Evolutionary conservation across 495 filamentous ascomycete genomes (phyloP).

Genomic region (Penicillium salamii): DNA sequence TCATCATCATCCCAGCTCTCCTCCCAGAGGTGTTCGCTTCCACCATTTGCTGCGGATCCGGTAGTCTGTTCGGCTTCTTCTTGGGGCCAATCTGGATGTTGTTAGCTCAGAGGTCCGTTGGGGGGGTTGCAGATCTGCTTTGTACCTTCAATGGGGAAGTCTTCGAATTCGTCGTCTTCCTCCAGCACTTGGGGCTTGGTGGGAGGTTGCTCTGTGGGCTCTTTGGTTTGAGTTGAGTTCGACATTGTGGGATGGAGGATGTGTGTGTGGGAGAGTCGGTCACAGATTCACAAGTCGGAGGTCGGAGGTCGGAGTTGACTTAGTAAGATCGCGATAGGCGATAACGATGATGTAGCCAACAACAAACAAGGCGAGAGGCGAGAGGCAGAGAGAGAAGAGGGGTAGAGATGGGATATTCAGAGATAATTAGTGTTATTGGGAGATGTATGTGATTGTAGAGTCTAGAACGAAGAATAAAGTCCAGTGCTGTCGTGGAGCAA

Average conservation of each 20-base stretch:
- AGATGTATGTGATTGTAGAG: too few species aligned
- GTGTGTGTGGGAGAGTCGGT: neutral
- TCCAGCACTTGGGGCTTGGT: constrained; percentile 71
- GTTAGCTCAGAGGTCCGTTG: neutral
- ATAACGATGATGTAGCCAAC: constrained; percentile 6
- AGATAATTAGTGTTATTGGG: too few species aligned
- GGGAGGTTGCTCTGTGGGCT: constrained; percentile 43
- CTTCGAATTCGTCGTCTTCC: constrained; percentile 98
- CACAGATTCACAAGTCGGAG: constrained; percentile 4
- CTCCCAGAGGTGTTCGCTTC: constrained; percentile 89
- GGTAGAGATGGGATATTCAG: too few species aligned
- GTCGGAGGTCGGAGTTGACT: constrained; percentile 15
- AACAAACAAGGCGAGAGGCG: too few species aligned
- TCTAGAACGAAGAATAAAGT: too few species aligned
- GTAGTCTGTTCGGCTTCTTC: constrained; percentile 79
- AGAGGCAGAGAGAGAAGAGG: too few species aligned
- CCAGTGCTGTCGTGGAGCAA: too few species aligned
- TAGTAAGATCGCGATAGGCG: constrained; percentile 12
- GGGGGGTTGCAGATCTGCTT: neutral
- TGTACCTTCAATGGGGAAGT: constrained; percentile 93
- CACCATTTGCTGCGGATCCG: constrained; percentile 39
- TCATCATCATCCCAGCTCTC: constrained; percentile 99
- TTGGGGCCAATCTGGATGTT: constrained; percentile 71
- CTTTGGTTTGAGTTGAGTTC: constrained; percentile 39
- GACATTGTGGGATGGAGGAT: constrained; percentile 33